Conservation (phyloP, 2,329 filamentous ascomycete genomes). For the Fusarium marasasianum region DNA sequence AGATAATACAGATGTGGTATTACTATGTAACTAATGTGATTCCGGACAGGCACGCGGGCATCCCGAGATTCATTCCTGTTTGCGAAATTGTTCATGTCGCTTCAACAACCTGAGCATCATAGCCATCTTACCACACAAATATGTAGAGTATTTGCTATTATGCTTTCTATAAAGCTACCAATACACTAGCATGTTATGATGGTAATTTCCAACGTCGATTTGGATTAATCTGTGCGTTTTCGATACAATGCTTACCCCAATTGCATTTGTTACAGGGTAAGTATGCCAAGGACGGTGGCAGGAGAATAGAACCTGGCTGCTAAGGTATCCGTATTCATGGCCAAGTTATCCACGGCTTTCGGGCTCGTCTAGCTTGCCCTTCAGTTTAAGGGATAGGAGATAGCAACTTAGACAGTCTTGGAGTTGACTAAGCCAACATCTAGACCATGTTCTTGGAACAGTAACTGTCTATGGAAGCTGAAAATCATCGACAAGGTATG, state of each 20-base stretch:
- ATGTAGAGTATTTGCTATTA: not conserved
- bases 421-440: conserved; percentile 12
- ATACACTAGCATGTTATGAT: not conserved
- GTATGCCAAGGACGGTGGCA: not conserved
- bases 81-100: not conserved
- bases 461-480: conserved; percentile 18
- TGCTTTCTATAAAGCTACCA: not conserved
- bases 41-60: not conserved
- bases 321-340: not conserved
- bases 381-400: not conserved
- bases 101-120: not conserved
- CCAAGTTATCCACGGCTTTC: not conserved
- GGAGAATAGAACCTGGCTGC: not conserved
- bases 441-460: conserved; percentile 13
- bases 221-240: not conserved
- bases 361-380: not conserved
- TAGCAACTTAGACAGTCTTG: not conserved
- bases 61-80: too few relatives aligned
- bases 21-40: too few relatives aligned
- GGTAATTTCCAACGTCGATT: not conserved
- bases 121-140: not conserved
- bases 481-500: conserved; percentile 17
- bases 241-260: not conserved
- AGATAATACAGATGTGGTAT: not conserved
- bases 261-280: conserved; percentile 18